These are phyloP conservation scores for Chaetomium strumarium DNA, from an alignment of 2,329 filamentous ascomycete species.

Conservation along the genomic window DNA sequence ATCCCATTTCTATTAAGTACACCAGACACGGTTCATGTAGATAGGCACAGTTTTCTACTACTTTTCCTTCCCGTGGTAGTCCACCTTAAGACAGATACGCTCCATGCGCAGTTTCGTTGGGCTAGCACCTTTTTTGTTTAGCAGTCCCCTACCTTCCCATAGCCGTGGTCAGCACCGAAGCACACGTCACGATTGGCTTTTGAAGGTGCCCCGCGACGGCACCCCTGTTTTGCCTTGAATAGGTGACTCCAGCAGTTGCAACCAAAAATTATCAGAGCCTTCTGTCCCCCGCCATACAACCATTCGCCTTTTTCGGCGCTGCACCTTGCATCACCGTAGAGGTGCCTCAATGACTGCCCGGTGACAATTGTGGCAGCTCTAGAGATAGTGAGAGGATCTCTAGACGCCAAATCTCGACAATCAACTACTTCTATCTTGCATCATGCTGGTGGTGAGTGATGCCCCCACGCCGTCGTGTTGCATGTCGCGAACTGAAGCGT, in stretches of 20 bases:
- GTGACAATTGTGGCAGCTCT: constrained; percentile 68
- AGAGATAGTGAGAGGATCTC: constrained; percentile 74
- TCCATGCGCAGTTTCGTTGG: no score
- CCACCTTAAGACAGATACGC: no score
- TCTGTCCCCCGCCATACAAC: constrained; percentile 23
- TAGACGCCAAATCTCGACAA: constrained; percentile 49
- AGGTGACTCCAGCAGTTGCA: constrained; percentile 16
- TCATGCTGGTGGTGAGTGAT: constrained; percentile 33
- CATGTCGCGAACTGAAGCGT: background rate
- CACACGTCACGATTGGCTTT: constrained; percentile 11
- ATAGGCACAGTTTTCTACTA: no score
- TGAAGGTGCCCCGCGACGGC: constrained; percentile 16
- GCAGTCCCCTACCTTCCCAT: no score
- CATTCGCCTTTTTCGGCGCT: constrained; percentile 19
- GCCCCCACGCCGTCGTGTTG: background rate
- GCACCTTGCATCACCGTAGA: constrained; percentile 23
- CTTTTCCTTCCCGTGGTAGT: no score
- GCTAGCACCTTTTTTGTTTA: no score
- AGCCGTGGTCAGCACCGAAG: constrained; percentile 14
- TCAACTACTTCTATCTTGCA: constrained; percentile 16
- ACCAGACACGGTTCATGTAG: no score
- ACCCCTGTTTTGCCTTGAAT: constrained; percentile 9
- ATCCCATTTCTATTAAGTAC: no score
- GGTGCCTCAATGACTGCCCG: constrained; percentile 51
- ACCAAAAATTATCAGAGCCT: constrained; percentile 19